A percentile compares a stretch with the other conserved stretches of the same genome.
These are phyloP conservation scores for Chloroidium sp. DNA, from an alignment of 163 green algal genomes.

Conservation along the genomic window DNA sequence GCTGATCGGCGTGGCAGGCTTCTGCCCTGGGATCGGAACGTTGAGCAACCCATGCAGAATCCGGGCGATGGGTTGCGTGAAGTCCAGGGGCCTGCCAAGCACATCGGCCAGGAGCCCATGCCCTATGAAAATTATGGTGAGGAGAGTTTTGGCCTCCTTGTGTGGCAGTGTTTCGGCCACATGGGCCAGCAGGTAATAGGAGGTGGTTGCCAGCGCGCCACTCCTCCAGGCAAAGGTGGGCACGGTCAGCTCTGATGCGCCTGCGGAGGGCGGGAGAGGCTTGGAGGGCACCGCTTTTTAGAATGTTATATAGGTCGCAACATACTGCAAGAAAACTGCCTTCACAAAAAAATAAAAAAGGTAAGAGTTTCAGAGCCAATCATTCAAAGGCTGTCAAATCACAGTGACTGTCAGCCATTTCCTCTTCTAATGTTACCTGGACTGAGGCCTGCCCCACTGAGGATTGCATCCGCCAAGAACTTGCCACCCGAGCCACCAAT, in stretches of 20 bases:
- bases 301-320: no score
- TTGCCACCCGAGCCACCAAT: background rate
- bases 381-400: background rate
- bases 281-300: no score
- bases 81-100: slow-evolving; percentile 7
- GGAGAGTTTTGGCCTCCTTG: slow-evolving; percentile 2
- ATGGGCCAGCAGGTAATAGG: slow-evolving; percentile 7
- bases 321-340: background rate
- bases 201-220: background rate
- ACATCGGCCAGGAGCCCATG: slow-evolving; percentile 8
- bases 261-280: background rate
- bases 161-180: background rate
- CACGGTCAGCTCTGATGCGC: slow-evolving; percentile 3
- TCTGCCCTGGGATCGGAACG: slow-evolving; percentile 10
- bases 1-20: background rate
- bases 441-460: background rate
- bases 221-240: slow-evolving; percentile 6
- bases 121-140: slow-evolving; percentile 7
- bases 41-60: slow-evolving; percentile 1
- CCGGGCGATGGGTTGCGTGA: slow-evolving; percentile 3
- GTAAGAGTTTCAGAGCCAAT: background rate
- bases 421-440: background rate
- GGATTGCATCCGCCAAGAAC: background rate
- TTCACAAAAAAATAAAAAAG: background rate
- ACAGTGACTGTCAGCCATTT: background rate